Evolutionary conservation across 768 basidiomycete species (phyloP), one percentile per base, ranked within the genome.

Genomic region (Pleurotus ostreatus): DNA sequence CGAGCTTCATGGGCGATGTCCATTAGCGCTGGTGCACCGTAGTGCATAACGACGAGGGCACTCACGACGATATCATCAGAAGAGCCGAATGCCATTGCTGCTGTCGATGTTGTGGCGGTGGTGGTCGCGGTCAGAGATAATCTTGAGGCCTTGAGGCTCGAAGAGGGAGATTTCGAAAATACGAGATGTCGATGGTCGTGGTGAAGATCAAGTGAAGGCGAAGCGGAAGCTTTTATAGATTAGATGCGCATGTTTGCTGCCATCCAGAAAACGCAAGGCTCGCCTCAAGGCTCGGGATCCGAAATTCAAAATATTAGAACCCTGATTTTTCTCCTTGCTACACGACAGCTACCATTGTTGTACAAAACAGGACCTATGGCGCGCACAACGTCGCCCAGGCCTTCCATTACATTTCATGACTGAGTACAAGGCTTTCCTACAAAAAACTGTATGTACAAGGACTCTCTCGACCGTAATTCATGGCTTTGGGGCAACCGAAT

Each of bases 161-260:
- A 56, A 60, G 59, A 52, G 34, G 48, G 46, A 52, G 60, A 38
- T n/a, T 20, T 41, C 57, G 57, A 55, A 13, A 63, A 60, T 56
- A 60, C 46, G 61, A 58, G 52, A 56, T 20, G 61, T 54, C 41
- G 56, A 52, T 56, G 63, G 48, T 52, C 60, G 34, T 57, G 62
- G 67, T 61, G 62, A 62, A 60, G 65, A 67, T 60, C 61, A 66
- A 69, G 62, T 56, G 58, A 55, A 60, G 65, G 58, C 55, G 55
- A 66, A 61, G 58, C 59, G 60, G 57, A 58, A 63, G 69, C 61
- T 80, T 80, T 78, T 80, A 80, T 78, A 75, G 75, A 77, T 76
- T 70, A 74, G 72, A 77, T 77, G 48, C 58, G 45, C 55, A 56
- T 55, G 54, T 40, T 45, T 46, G 51, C 38, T 56, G 62, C 59